Evolutionary conservation across 495 filamentous ascomycete genomes (phyloP).

Genomic region (Aspergillus saccharolyticus): DNA sequence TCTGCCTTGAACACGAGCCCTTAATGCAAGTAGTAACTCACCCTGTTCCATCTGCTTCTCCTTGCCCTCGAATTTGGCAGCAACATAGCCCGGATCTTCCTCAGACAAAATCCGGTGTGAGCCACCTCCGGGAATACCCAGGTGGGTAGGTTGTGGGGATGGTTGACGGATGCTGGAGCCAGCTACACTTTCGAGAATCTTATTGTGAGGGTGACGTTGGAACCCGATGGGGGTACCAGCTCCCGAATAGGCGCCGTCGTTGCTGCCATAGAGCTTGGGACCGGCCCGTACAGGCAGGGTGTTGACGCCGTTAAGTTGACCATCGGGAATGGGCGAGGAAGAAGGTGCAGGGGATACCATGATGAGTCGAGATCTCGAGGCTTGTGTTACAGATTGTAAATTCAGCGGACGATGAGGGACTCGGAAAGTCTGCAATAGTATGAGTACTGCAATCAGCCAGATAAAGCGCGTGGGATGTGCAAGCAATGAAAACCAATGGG

Average conservation of each 20-base stretch:
- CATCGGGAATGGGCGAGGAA: constrained; percentile 27
- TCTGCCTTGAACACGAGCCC: not conserved
- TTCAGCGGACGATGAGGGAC: not conserved
- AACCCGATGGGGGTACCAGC: constrained; percentile 45
- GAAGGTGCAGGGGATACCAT: constrained; percentile 37
- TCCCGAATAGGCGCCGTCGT: constrained; percentile 36
- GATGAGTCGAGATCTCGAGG: constrained; percentile 5
- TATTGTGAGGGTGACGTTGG: constrained; percentile 52
- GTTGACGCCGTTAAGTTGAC: constrained; percentile 26
- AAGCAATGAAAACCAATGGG: no score
- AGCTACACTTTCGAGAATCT: constrained; percentile 57
- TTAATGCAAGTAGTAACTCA: constrained; percentile 33
- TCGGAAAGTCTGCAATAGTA: not conserved
- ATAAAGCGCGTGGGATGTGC: not conserved
- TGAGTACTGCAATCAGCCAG: constrained; percentile 6
- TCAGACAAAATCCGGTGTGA: constrained; percentile 68
- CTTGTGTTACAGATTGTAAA: not conserved
- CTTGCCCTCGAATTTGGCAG: constrained; percentile 92
- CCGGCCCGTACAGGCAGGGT: constrained; percentile 29
- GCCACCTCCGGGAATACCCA: constrained; percentile 66
- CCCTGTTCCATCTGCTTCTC: constrained; percentile 87
- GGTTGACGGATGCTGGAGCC: constrained; percentile 59
- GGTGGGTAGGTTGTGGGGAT: constrained; percentile 86
- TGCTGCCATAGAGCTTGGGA: constrained; percentile 35
- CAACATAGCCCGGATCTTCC: constrained; percentile 90